phyloP scores from a whole-genome alignment of 192 early-diverging fungal genomes.

The Rhizophagus sp. region DNA sequence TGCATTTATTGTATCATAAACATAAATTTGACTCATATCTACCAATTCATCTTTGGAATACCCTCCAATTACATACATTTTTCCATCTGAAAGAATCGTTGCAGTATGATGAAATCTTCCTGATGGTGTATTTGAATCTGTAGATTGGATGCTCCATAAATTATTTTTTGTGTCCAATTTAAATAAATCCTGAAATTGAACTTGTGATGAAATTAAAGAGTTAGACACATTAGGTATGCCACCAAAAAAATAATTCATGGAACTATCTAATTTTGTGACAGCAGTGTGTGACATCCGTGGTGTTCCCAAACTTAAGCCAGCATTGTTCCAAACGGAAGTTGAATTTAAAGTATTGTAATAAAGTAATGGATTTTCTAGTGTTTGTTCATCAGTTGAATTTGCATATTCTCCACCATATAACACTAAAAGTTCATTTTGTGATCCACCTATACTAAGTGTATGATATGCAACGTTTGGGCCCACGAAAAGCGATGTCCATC shows the following conservation, averaged over 20 bases:
- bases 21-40: slow-evolving; percentile 12
- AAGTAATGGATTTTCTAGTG: not conserved
- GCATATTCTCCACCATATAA: slow-evolving; percentile 32
- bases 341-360: not conserved
- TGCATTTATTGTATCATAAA: slow-evolving; percentile 23
- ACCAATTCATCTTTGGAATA: slow-evolving; percentile 17
- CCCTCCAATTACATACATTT: slow-evolving; percentile 35
- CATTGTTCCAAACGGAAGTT: not conserved
- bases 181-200: slow-evolving; percentile 23
- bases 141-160: slow-evolving; percentile 13
- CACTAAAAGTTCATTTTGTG: slow-evolving; percentile 20
- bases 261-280: slow-evolving; percentile 14
- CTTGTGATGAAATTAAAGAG: not conserved
- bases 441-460: slow-evolving; percentile 26
- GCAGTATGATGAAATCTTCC: slow-evolving; percentile 32
- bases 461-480: slow-evolving; percentile 32
- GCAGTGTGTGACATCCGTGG: slow-evolving; percentile 29
- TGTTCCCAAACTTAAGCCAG: not conserved
- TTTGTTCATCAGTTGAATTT: not conserved
- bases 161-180: slow-evolving; percentile 25
- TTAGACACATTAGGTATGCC: slow-evolving; percentile 22
- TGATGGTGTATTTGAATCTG: slow-evolving; percentile 16
- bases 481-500: not conserved
- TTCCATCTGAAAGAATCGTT: slow-evolving; percentile 31
- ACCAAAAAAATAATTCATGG: slow-evolving; percentile 32